Evolutionary conservation across 1,139 yeast genomes (phyloP), one percentile per base, ranked within the genome.

Genomic region (Blastobotrys illinoisensis): DNA sequence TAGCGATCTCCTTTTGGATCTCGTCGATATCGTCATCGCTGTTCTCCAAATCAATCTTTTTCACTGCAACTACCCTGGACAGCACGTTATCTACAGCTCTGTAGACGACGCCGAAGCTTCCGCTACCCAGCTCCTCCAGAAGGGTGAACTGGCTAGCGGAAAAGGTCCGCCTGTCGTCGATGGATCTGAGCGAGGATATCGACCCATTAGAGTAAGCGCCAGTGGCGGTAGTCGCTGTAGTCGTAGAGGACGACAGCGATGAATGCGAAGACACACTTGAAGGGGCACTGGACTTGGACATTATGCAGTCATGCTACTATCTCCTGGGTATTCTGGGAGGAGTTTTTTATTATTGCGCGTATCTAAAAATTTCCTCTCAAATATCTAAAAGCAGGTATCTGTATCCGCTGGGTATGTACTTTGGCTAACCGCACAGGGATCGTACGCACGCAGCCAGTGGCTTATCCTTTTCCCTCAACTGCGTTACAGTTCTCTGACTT

Each of bases 31-130:
- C 95, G 50, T 86, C 85, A 56, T 82, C 86, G 53, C 87, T 85
- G 55, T 80, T 78, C 65, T 89, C 97, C 62, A 89, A 73, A 63
- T 89, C 96, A 53, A 89, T 85, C 67, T 65, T 60, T 51, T 64
- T 66, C 50, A 66, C 59, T 2, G 64, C 63, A 5, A 60, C 63
- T 1, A 59, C 59, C 40, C 53, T 48, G 45, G 51, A 49, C 32
- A 49, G 49, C 7, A 56, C 49, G 43, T 75, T 76, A 61, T 86
- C 82, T 9, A 81, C 67, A 0, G 93, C 97, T 50, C 85, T 75
- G 71, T 85, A 89, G 1, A 89, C 97, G 1, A 85, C 87, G 0
- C 97, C 97, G 69, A 88, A 89, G 3, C 93, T 91, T 0, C 97
- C 97, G 54, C 88, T 74, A 1, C 97, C 97, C 1, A 89, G 83